Conservation (phyloP, 2,329 filamentous ascomycete genomes). For the Graphiopsis chlorocephala region DNA sequence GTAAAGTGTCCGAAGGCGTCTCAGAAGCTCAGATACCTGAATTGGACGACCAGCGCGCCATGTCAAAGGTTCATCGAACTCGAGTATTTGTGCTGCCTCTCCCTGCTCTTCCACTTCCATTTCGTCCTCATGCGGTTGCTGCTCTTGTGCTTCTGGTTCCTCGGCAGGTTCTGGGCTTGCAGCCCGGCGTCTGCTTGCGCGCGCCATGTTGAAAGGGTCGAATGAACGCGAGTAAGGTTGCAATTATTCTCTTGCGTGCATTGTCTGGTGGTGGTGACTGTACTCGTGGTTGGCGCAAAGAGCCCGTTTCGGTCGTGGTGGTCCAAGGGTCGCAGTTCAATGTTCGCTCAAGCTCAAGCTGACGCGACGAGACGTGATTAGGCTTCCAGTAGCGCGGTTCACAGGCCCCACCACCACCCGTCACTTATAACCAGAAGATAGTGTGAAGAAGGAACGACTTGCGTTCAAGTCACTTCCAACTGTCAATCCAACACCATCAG, state of each 20-base stretch:
- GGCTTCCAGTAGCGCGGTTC: background rate
- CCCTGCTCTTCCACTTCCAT: constrained; percentile 23
- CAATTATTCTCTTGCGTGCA: background rate
- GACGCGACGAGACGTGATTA: constrained; percentile 5
- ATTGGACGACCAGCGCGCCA: constrained; percentile 93
- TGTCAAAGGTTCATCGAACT: constrained; percentile 81
- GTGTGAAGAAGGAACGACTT: background rate
- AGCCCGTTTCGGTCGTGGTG: background rate
- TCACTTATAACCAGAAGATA: background rate
- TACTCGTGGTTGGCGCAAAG: constrained; percentile 9
- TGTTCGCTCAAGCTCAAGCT: constrained; percentile 3
- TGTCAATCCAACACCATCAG: background rate
- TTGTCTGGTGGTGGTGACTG: background rate
- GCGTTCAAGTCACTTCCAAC: background rate
- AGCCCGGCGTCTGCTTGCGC: constrained; percentile 20
- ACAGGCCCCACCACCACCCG: background rate
- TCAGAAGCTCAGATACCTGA: constrained; percentile 74
- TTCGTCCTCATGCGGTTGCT: constrained; percentile 24
- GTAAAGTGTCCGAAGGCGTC: constrained; percentile 74
- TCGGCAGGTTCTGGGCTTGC: constrained; percentile 18
- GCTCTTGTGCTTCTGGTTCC: constrained; percentile 20
- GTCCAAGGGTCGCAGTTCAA: background rate
- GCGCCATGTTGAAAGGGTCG: constrained; percentile 18
- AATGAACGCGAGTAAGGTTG: background rate
- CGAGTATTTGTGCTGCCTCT: constrained; percentile 44